Percentiles rank a stretch among this genome's conserved stretches.
phyloP scores from a whole-genome alignment of 2,329 filamentous ascomycete species.

The Alternaria rosae region DNA sequence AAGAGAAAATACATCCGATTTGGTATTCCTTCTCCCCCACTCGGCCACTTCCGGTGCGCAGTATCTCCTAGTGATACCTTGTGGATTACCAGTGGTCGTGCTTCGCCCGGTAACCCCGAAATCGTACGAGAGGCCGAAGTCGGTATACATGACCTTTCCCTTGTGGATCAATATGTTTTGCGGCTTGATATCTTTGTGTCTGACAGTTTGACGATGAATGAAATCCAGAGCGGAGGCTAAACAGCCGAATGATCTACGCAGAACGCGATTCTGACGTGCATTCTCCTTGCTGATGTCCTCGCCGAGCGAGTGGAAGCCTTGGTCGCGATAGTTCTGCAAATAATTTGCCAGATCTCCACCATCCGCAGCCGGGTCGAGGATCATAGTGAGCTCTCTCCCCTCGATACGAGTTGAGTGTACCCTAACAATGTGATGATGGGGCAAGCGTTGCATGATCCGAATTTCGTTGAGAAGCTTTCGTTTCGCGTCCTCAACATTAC shows the following conservation, averaged over 20 bases:
- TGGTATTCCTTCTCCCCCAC: not conserved
- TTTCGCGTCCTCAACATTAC: not conserved
- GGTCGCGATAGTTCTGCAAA: not conserved
- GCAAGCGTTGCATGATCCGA: not conserved
- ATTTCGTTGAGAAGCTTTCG: not conserved
- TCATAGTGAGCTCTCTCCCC: not conserved
- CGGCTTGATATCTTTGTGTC: slow-evolving; percentile 32
- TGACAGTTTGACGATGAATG: slow-evolving; percentile 18
- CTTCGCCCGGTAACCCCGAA: not conserved
- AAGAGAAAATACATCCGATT: not conserved
- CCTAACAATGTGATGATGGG: not conserved
- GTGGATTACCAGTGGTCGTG: not conserved
- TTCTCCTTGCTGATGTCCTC: too few species aligned
- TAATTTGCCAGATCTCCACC: not conserved
- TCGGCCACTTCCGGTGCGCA: not conserved
- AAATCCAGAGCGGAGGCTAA: slow-evolving; percentile 18
- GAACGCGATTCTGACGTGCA: rapidly evolving
- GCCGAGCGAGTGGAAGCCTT: too few species aligned
- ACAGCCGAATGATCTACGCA: slow-evolving; percentile 18
- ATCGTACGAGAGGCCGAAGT: slow-evolving; percentile 27
- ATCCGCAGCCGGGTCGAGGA: not conserved
- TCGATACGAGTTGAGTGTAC: too few species aligned
- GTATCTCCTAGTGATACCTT: not conserved
- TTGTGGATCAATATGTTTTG: slow-evolving; percentile 26
- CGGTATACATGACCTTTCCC: slow-evolving; percentile 22